phyloP scores from a whole-genome alignment of 176 grass and related monocot genomes.

The Cocos nucifera region DNA sequence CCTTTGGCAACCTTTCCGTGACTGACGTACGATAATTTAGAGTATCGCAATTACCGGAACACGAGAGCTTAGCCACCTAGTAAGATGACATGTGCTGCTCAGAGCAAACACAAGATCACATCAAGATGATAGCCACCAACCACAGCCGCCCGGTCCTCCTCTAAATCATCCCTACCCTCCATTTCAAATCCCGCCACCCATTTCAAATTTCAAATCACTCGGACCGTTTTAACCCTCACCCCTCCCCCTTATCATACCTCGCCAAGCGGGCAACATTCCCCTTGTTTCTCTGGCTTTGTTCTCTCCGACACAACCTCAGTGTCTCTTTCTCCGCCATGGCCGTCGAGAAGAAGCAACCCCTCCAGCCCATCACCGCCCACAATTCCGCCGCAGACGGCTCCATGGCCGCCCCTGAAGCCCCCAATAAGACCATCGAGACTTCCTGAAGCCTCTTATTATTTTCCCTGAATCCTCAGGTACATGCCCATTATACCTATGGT shows the following conservation, averaged over 20 bases:
- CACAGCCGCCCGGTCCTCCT: not conserved
- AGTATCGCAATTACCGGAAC: too few relatives aligned
- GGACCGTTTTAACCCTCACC: slow-evolving; percentile 4
- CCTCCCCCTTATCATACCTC: too few relatives aligned
- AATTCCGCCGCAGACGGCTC: slow-evolving; percentile 34
- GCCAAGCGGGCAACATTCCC: not conserved
- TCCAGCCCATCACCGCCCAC: slow-evolving; percentile 63
- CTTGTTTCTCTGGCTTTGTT: slow-evolving; percentile 7
- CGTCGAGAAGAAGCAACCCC: slow-evolving; percentile 32
- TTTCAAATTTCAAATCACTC: slow-evolving; percentile 49
- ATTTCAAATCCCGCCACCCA: not conserved
- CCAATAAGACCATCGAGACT: slow-evolving; percentile 57
- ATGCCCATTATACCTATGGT: slow-evolving; percentile 84
- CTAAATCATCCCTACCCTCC: not conserved
- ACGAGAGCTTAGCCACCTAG: too few relatives aligned
- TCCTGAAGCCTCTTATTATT: slow-evolving; percentile 3
- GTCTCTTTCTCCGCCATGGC: slow-evolving; percentile 35
- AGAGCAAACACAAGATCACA: too few relatives aligned
- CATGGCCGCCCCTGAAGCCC: not conserved
- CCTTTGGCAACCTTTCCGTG: too few relatives aligned
- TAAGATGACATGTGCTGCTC: too few relatives aligned
- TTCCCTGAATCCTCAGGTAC: slow-evolving; percentile 43
- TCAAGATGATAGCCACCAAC: too few relatives aligned
- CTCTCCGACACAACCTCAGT: slow-evolving; percentile 36
- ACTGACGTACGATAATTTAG: too few relatives aligned